Base-by-base conservation (phyloP, 78 protist species). In the Andalucia godoyi region DNA sequence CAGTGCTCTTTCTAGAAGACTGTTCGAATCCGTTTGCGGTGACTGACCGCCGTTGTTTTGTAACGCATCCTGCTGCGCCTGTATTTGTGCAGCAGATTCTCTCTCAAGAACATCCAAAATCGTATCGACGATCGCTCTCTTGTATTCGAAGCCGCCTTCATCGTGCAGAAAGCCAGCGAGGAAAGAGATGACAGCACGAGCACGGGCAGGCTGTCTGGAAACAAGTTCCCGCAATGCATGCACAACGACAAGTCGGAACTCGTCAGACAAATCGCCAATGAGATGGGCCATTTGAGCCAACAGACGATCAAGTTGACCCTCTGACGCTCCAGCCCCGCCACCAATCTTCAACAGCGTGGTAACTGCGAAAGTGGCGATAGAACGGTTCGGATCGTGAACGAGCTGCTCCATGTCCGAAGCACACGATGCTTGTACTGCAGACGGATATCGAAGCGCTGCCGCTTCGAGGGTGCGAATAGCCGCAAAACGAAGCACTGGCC, bases 331-430 rank as follows among this genome's bases (percentile, higher is more conserved):
- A 66, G 30, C 1, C 27, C 13, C 8, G 5, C 15, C 25, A 33
- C 29, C 36, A 5, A 74, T 72, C 66, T 91, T 91, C 74, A 95
- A 85, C 38, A 95, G 80, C 13, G 97, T 93, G 8, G 98, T 91
- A 65, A 95, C 87, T 46, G 99, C 99, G 25, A 95, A 70, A 5
- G 98, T 93, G 30, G 98, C 97, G 58, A 93, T 89, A 53, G 76
- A 59, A 52, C 99, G 80, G 83, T 92, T 91, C 3, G 83, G 21
- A 70, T 95, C 99, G 13, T 82, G 45, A 63, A 95, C 70, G 32
- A 94, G 83, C 32, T 57, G 79, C 70, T 95, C 99, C 72, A 95
- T 63, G 71, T 95, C 98, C 25, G 87, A 29, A 57, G 80, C 87
- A 66, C 94, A 90, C 33, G 82, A 32, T 2, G 87, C 59, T n/a